Conservation (phyloP, 2,329 filamentous ascomycete genomes). For the Blastomyces parvus region DNA sequence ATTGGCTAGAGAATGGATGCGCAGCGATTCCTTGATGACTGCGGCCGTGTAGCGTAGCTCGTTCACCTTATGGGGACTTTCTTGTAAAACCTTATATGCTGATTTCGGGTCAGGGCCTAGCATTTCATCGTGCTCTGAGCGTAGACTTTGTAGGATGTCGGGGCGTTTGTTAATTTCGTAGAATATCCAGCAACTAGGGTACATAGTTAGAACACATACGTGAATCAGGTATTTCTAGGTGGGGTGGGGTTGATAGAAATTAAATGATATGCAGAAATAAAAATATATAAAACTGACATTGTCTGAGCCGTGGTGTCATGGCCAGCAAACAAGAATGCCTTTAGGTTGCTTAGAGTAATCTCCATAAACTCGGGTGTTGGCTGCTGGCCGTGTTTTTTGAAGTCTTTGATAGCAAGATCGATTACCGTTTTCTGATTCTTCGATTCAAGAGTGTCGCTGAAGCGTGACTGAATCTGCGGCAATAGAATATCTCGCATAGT, state of each 20-base stretch:
- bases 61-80: conserved; percentile 41
- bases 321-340: neutral
- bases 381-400: neutral
- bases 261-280: neutral
- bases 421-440: neutral
- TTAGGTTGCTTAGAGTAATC: neutral
- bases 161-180: conserved; percentile 19
- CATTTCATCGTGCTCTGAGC: conserved; percentile 44
- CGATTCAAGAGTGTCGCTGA: neutral
- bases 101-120: conserved; percentile 37
- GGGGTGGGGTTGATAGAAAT: neutral
- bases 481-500: neutral
- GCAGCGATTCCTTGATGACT: conserved; percentile 47
- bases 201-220: neutral
- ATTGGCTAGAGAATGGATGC: conserved; percentile 39
- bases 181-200: neutral
- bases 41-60: conserved; percentile 45
- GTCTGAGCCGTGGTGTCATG: neutral
- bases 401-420: conserved; percentile 7
- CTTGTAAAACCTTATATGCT: conserved; percentile 31
- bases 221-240: neutral
- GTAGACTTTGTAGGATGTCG: conserved; percentile 27
- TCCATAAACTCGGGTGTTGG: conserved; percentile 1
- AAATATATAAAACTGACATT: neutral
- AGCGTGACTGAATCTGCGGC: conserved; percentile 1